Evolutionary conservation across 2,329 filamentous ascomycete genomes (phyloP), one percentile per base, ranked within the genome.

Genomic region (Aspergillus ruber): DNA sequence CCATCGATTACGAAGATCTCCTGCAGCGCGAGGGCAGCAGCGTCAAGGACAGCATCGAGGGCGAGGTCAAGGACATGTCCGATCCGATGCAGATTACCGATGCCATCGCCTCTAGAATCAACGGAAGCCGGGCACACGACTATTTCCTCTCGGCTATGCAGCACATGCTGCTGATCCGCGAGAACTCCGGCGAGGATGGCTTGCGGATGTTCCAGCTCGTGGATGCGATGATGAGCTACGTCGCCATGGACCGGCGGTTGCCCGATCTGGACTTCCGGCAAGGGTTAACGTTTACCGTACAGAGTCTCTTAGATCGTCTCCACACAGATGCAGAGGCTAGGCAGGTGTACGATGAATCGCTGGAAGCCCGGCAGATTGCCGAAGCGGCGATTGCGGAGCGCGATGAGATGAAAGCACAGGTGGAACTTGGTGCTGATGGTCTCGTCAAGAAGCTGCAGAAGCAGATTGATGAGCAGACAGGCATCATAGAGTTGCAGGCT

Each of bases 261-360:
- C 93, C 93, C 35, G 91, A 98, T 69, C 91, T 97, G 83, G 93
- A 98, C 67, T 80, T 98, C 50, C 96, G 96, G 74, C 91, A 97
- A 68, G 95, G 90, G 63, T 80, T 98, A 55, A 96, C 95, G 67
- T 97, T 97, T 62, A 96, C 91, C 0, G 93, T 98, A 8, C 93
- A 97, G 72, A 95, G 83, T 67, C 77, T 98, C 57, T 77, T 98
- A 53, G 93, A 97, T 73, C 95, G 94, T 71, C 77, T 98, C 45
- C 93, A 97, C 65, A 97, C 93, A 2, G 93, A 98, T 70, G 90
- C 88, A 0, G 93, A 98, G 70, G 91, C 93, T 43, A 81, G 91
- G 17, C 89, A 91, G 70, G 90, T 90, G 20, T 83, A 89, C 50
- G 93, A 97, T 74, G 91, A 97, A 69, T 86, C 90, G 8, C 74